A percentile compares a stretch with the other conserved stretches of the same genome.
Conservation (phyloP, 805 yeast species). For the Ogataea philodendri region DNA sequence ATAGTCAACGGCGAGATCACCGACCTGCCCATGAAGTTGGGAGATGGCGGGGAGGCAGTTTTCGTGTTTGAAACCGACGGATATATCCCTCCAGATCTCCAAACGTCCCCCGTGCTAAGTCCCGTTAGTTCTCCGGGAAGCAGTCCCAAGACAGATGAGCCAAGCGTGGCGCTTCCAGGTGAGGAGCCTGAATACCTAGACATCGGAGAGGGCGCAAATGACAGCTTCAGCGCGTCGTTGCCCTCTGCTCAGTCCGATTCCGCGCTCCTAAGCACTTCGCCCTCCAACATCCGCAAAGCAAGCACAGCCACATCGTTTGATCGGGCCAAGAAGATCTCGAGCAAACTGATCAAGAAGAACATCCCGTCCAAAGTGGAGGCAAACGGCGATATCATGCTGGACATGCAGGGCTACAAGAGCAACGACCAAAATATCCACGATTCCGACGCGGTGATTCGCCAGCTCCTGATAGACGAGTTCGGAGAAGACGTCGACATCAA, state of each 20-base stretch:
- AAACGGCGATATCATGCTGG: conserved; percentile 86
- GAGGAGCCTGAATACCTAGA: conserved; percentile 54
- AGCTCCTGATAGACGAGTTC: conserved; percentile 74
- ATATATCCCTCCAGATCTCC: conserved; percentile 70
- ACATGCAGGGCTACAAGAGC: conserved; percentile 94
- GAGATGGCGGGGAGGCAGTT: conserved; percentile 97
- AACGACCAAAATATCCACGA: conserved; percentile 72
- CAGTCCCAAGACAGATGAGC: conserved; percentile 29
- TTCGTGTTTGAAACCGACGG: conserved; percentile 87
- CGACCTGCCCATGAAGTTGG: conserved; percentile 90
- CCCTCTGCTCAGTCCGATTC: conserved; percentile 16
- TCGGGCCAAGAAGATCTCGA: conserved; percentile 60
- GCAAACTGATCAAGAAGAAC: conserved; percentile 63
- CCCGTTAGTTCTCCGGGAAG: conserved; percentile 59
- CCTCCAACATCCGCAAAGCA: conserved; percentile 24
- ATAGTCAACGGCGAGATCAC: conserved; percentile 79
- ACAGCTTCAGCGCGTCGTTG: conserved; percentile 11
- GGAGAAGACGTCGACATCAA: conserved; percentile 49
- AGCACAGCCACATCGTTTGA: conserved; percentile 37
- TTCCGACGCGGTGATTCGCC: conserved; percentile 72
- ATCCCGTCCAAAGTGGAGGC: conserved; percentile 86
- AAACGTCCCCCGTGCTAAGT: conserved; percentile 83
- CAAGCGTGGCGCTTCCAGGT: conserved; percentile 25
- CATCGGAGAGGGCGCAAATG: conserved; percentile 37
- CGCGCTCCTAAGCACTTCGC: conserved; percentile 12